phyloP scores from a whole-genome alignment of 2,329 filamentous ascomycete species.

The Zasmidium cellare region DNA sequence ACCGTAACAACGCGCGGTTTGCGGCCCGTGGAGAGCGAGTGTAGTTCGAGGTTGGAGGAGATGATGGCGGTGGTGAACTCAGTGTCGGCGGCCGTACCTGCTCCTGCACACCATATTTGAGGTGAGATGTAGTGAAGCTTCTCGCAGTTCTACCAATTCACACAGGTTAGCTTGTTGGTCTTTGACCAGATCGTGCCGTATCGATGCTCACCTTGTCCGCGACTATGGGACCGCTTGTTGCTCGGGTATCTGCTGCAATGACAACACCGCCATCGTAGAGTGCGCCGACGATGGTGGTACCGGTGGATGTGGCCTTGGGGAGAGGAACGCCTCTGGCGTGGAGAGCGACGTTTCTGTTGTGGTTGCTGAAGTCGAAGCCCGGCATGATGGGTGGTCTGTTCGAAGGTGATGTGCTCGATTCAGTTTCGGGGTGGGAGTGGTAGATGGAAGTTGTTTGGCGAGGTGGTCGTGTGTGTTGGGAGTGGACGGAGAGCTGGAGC shows the following conservation, averaged over 20 bases:
- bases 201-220: conserved; percentile 76
- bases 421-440: conserved; percentile 5
- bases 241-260: conserved; percentile 97
- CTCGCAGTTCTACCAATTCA: conserved; percentile 76
- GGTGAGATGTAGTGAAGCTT: conserved; percentile 99
- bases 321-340: conserved; percentile 91
- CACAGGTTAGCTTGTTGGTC: conserved; percentile 8
- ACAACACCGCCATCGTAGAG: conserved; percentile 96
- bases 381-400: conserved; percentile 61
- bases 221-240: conserved; percentile 95
- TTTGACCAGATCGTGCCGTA: background rate
- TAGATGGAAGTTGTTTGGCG: background rate
- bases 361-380: conserved; percentile 99
- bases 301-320: conserved; percentile 96
- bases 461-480: background rate
- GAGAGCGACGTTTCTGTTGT: conserved; percentile 96
- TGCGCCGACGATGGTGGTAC: conserved; percentile 97
- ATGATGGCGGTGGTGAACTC: conserved; percentile 99
- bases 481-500: background rate
- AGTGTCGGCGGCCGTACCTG: conserved; percentile 95
- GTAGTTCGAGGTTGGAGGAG: conserved; percentile 96
- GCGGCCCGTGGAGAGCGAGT: conserved; percentile 92
- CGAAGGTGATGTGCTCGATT: background rate
- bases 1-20: conserved; percentile 96
- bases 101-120: conserved; percentile 98